Conservation (phyloP, 2,329 filamentous ascomycete genomes). For the Fulvia fulva region DNA sequence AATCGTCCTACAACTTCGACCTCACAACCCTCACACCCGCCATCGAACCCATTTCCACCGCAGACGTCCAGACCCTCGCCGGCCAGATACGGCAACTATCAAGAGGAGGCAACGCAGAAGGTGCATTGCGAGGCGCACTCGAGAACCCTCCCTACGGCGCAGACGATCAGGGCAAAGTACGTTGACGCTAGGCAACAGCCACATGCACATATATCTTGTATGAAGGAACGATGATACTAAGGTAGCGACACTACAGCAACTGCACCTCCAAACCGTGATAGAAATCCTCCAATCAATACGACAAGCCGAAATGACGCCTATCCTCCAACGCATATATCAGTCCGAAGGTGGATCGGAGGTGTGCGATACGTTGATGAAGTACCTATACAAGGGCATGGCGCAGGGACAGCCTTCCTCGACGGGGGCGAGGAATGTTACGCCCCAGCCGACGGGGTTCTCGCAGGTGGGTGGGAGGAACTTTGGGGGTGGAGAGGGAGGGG, state of each 20-base stretch:
- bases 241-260: constrained; percentile 57
- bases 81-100: constrained; percentile 83
- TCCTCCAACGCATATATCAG: constrained; percentile 75
- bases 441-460: constrained; percentile 83
- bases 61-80: constrained; percentile 72
- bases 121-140: constrained; percentile 76
- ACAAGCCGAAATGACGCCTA: constrained; percentile 88
- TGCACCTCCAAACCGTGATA: constrained; percentile 80
- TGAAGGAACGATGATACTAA: neutral
- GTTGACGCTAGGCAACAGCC: constrained; percentile 27
- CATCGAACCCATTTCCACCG: constrained; percentile 67
- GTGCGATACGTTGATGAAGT: constrained; percentile 95
- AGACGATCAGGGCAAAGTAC: constrained; percentile 51
- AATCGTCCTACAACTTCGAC: constrained; percentile 89
- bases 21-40: constrained; percentile 75
- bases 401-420: constrained; percentile 31
- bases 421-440: constrained; percentile 49
- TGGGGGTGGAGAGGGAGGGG: constrained; percentile 58
- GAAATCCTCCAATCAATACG: constrained; percentile 96
- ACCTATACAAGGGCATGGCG: constrained; percentile 89
- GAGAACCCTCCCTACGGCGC: constrained; percentile 75
- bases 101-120: constrained; percentile 80
- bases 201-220: neutral
- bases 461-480: constrained; percentile 56
- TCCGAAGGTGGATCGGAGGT: constrained; percentile 77